phyloP scores from a whole-genome alignment of 2,329 filamentous ascomycete genomes.

The Arthrinium puccinioides region DNA sequence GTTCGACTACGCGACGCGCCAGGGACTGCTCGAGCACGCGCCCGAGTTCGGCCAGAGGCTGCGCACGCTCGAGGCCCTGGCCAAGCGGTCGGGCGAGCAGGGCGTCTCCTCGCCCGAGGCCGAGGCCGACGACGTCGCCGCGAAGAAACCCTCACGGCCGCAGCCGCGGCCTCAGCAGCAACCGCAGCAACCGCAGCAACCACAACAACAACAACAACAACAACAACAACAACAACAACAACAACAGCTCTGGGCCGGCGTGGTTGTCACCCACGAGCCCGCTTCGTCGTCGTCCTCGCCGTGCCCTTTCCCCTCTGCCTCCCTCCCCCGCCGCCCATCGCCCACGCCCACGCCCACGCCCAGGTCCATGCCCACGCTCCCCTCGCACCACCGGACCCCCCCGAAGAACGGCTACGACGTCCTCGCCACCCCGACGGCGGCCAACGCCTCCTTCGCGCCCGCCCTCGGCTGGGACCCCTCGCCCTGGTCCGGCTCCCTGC shows the following conservation, averaged over 20 bases:
- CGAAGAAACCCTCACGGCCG: conserved; percentile 9
- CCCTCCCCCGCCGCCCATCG: background rate
- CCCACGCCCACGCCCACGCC: conserved; percentile 4
- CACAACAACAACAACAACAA: background rate
- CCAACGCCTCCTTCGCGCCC: conserved; percentile 48
- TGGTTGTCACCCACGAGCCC: conserved; percentile 17
- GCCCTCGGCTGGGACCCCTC: conserved; percentile 19
- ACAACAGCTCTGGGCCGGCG: conserved; percentile 16
- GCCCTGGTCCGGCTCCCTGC: conserved; percentile 26
- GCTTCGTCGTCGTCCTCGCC: conserved; percentile 1
- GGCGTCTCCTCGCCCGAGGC: conserved; percentile 22
- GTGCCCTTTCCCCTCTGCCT: too few relatives aligned
- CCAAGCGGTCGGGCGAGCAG: conserved; percentile 38
- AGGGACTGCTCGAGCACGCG: conserved; percentile 49
- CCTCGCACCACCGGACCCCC: conserved; percentile 3
- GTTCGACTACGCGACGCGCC: conserved; percentile 51
- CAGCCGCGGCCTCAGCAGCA: conserved; percentile 10
- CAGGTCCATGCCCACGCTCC: conserved; percentile 1
- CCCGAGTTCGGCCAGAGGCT: conserved; percentile 50
- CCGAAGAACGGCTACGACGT: conserved; percentile 33
- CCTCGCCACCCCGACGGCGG: conserved; percentile 40
- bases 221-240: background rate
- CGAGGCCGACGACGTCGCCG: background rate
- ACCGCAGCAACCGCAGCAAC: background rate
- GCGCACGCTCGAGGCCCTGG: conserved; percentile 50